Conservation (phyloP, 2,329 filamentous ascomycete species). For the Nothophoma quercina region DNA sequence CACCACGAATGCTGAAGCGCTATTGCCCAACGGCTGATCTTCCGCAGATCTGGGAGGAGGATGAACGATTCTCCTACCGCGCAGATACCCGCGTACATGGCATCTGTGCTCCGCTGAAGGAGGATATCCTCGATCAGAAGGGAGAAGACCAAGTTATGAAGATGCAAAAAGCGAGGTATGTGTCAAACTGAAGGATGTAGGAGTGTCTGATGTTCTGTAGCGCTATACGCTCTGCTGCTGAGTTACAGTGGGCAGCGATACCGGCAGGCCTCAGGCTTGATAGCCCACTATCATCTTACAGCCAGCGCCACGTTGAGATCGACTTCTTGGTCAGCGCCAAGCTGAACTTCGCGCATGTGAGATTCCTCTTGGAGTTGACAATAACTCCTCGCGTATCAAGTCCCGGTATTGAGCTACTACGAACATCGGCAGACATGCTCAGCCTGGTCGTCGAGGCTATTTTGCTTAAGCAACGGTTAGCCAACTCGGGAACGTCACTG, state of each 20-base stretch:
- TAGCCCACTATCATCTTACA: neutral
- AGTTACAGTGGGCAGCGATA: neutral
- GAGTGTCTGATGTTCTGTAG: neutral
- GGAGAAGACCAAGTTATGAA: neutral
- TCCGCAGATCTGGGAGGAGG: neutral
- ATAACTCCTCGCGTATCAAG: slow-evolving; percentile 27
- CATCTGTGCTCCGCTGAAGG: slow-evolving; percentile 48
- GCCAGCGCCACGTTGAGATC: slow-evolving; percentile 28
- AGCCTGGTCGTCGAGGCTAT: slow-evolving; percentile 39
- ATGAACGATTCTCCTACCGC: neutral
- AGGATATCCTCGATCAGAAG: slow-evolving; percentile 6
- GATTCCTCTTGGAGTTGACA: slow-evolving; percentile 39
- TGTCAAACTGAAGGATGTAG: too few species aligned
- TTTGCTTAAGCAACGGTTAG: slow-evolving; percentile 37
- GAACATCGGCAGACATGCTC: slow-evolving; percentile 39
- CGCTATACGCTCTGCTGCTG: neutral
- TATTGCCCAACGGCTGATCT: neutral
- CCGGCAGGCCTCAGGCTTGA: neutral
- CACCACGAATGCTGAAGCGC: slow-evolving; percentile 52
- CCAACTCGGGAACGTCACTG: slow-evolving; percentile 45
- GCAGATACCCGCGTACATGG: slow-evolving; percentile 29
- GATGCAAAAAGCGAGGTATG: neutral
- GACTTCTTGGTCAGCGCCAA: slow-evolving; percentile 44
- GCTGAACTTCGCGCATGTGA: slow-evolving; percentile 45
- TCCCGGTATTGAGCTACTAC: slow-evolving; percentile 32